Conservation (phyloP, 164 flowering plant genomes). For the Litsea cubeba region DNA sequence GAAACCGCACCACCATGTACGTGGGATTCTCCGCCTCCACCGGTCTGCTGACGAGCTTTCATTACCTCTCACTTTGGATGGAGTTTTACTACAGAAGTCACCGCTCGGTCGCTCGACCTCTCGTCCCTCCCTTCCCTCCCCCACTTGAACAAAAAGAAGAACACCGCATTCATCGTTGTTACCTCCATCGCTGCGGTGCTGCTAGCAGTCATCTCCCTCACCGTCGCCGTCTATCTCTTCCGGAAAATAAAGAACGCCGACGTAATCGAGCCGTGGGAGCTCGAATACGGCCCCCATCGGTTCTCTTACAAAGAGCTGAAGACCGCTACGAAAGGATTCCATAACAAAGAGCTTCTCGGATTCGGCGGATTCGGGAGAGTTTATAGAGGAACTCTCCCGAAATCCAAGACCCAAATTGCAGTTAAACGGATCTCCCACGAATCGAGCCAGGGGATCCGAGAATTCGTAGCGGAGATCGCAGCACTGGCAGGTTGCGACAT, state of each 20-base stretch:
- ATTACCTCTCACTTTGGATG: conserved; percentile 32
- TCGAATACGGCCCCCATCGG: conserved; percentile 48
- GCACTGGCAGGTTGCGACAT: conserved; percentile 61
- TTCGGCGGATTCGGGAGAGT: conserved; percentile 60
- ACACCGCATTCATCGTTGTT: conserved; percentile 16
- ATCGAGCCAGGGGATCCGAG: conserved; percentile 56
- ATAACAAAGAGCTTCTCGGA: conserved; percentile 45
- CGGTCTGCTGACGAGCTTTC: conserved; percentile 31
- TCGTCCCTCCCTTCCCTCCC: conserved; percentile 42
- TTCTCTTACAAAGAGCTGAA: conserved; percentile 49
- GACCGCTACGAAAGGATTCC: conserved; percentile 44
- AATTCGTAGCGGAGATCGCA: conserved; percentile 54
- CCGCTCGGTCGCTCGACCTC: conserved; percentile 23
- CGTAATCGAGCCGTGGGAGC: conserved; percentile 54
- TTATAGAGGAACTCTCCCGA: conserved; percentile 44
- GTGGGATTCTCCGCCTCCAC: conserved; percentile 81
- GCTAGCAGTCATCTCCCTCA: background rate
- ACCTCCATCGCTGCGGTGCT: conserved; percentile 23
- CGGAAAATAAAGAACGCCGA: conserved; percentile 37
- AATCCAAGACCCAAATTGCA: conserved; percentile 37
- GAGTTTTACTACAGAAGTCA: conserved; percentile 23
- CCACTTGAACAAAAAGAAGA: conserved; percentile 19
- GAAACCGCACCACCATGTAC: conserved; percentile 41
- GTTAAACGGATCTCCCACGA: conserved; percentile 57
- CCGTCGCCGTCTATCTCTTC: conserved; percentile 17